Evolutionary conservation across 495 filamentous ascomycete species (phyloP).

Genomic region (Penicillium robsamsonii): DNA sequence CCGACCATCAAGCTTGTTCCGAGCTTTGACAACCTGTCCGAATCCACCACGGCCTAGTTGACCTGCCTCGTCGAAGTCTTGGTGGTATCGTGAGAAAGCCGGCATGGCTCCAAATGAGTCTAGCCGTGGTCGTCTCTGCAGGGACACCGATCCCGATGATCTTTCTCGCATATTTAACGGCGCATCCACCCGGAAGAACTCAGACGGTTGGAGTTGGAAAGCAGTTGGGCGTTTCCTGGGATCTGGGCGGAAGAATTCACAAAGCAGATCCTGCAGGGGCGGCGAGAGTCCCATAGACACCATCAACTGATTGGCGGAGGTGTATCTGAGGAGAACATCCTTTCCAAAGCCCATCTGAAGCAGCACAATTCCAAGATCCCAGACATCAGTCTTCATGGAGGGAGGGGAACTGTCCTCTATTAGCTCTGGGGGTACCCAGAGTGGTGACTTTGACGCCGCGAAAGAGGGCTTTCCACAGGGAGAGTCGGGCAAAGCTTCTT

Average conservation of each 20-base stretch:
- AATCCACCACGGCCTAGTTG: slow-evolving; percentile 91
- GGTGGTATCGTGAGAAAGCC: slow-evolving; percentile 67
- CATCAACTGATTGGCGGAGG: slow-evolving; percentile 69
- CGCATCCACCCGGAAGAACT: slow-evolving; percentile 69
- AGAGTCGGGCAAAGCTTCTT: slow-evolving; percentile 39
- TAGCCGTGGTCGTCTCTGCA: slow-evolving; percentile 42
- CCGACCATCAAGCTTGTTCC: slow-evolving; percentile 88
- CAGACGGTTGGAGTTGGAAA: slow-evolving; percentile 84
- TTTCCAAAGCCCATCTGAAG: slow-evolving; percentile 93
- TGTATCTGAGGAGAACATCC: slow-evolving; percentile 70
- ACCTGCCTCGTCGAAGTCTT: slow-evolving; percentile 87
- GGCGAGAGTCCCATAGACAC: slow-evolving; percentile 64
- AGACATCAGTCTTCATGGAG: slow-evolving; percentile 85
- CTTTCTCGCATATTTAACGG: slow-evolving; percentile 42
- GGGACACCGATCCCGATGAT: slow-evolving; percentile 39
- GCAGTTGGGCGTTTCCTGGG: slow-evolving; percentile 81
- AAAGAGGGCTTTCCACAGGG: slow-evolving; percentile 39
- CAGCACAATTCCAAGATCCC: slow-evolving; percentile 87
- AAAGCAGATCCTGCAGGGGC: slow-evolving; percentile 73
- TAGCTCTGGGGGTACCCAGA: slow-evolving; percentile 82
- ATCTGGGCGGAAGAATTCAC: slow-evolving; percentile 78
- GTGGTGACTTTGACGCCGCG: slow-evolving; percentile 65
- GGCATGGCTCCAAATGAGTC: slow-evolving; percentile 45
- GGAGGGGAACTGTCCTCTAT: slow-evolving; percentile 56
- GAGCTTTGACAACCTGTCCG: slow-evolving; percentile 94